phyloP scores from a whole-genome alignment of 768 basidiomycete genomes.

The Podaxis mareebaensis region DNA sequence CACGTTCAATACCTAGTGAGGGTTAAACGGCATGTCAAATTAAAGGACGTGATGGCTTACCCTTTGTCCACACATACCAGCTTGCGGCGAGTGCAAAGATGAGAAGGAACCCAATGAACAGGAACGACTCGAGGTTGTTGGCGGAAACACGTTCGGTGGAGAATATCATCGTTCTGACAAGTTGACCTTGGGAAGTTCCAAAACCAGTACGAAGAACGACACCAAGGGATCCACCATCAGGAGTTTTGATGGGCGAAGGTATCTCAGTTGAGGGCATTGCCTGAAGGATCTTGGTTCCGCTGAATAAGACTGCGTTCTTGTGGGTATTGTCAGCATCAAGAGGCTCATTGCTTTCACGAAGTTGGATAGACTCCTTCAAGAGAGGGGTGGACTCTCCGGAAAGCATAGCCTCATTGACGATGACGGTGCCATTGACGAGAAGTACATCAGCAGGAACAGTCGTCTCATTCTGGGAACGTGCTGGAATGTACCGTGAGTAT shows the following conservation, averaged over 20 bases:
- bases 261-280: slow-evolving; percentile 53
- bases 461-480: slow-evolving; percentile 75
- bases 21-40: background rate
- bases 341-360: slow-evolving; percentile 70
- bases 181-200: slow-evolving; percentile 95
- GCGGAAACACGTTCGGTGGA: slow-evolving; percentile 96
- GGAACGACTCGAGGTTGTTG: slow-evolving; percentile 92
- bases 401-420: slow-evolving; percentile 99
- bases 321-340: slow-evolving; percentile 87
- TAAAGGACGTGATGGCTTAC: slow-evolving; percentile 37
- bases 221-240: slow-evolving; percentile 91
- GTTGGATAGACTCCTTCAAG: slow-evolving; percentile 91
- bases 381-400: slow-evolving; percentile 98
- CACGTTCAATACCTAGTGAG: slow-evolving; percentile 77
- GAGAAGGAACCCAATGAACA: slow-evolving; percentile 97
- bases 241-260: slow-evolving; percentile 58
- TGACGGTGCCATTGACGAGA: slow-evolving; percentile 88
- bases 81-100: slow-evolving; percentile 97
- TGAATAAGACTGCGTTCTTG: slow-evolving; percentile 88
- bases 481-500: slow-evolving; percentile 32
- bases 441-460: slow-evolving; percentile 92
- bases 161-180: slow-evolving; percentile 99
- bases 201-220: slow-evolving; percentile 95
- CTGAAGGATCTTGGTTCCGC: slow-evolving; percentile 96
- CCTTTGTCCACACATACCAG: slow-evolving; percentile 98